Percentiles rank a stretch among this genome's conserved stretches.
phyloP scores from a whole-genome alignment of 805 yeast species.

The Candida koratica region DNA sequence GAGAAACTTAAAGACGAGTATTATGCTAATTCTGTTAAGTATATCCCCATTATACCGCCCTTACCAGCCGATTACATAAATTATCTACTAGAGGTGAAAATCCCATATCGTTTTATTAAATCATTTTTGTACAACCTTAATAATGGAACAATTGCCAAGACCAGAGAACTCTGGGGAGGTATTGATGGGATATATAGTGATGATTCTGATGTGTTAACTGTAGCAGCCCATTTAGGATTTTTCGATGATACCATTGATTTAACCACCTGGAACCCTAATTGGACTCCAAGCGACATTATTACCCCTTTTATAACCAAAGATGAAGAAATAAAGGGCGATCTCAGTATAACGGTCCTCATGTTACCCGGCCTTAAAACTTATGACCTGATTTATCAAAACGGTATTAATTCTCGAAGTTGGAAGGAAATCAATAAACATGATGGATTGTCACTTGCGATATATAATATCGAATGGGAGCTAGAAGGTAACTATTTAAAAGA shows the following conservation, averaged over 20 bases:
- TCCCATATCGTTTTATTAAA: constrained; percentile 45
- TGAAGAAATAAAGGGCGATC: constrained; percentile 39
- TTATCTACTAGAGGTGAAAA: constrained; percentile 48
- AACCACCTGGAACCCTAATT: constrained; percentile 28
- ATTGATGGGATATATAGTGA: constrained; percentile 82
- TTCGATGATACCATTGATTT: constrained; percentile 37
- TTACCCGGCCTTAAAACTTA: constrained; percentile 69
- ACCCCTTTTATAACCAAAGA: constrained; percentile 19
- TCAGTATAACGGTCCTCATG: constrained; percentile 55
- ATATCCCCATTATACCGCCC: constrained; percentile 39
- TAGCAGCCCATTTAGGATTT: constrained; percentile 71
- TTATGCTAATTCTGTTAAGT: constrained; percentile 19
- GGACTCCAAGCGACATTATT: constrained; percentile 27
- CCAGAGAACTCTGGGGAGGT: constrained; percentile 74
- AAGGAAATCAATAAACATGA: constrained; percentile 51
- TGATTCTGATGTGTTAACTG: constrained; percentile 80
- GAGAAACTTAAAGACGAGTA: constrained; percentile 23
- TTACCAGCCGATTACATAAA: constrained; percentile 36
- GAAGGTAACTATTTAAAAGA: constrained; percentile 28
- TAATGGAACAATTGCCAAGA: constrained; percentile 27
- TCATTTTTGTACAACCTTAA: constrained; percentile 39
- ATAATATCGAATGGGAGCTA: constrained; percentile 48
- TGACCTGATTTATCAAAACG: constrained; percentile 61
- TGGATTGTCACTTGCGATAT: constrained; percentile 71
- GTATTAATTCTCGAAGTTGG: constrained; percentile 78